phyloP scores from a whole-genome alignment of 345 rosid genomes.

The Eutrema japonicum region DNA sequence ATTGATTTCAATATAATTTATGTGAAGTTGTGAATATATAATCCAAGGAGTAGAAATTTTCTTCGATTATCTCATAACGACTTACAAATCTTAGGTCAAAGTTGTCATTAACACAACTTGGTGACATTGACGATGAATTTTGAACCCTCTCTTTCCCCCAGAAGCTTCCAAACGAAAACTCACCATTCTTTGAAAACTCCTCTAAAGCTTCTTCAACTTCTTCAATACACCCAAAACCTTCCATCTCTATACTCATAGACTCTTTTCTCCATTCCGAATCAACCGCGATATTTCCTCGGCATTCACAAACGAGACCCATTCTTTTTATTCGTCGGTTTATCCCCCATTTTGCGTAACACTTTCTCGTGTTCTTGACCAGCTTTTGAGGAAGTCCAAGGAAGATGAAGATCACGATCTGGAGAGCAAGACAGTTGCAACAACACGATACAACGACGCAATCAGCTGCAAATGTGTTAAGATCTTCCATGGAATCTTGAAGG shows the following conservation, averaged over 20 bases:
- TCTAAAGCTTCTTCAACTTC: conserved; percentile 65
- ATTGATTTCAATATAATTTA: background rate
- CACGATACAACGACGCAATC: conserved; percentile 80
- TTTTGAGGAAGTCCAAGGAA: conserved; percentile 62
- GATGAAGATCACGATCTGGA: conserved; percentile 63
- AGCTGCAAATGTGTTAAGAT: conserved; percentile 63
- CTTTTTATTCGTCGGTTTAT: conserved; percentile 39
- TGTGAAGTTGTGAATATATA: conserved; percentile 30
- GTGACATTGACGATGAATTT: conserved; percentile 38
- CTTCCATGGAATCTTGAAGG: conserved; percentile 58
- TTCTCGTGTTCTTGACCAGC: conserved; percentile 56
- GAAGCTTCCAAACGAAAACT: conserved; percentile 91
- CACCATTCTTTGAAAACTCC: conserved; percentile 60
- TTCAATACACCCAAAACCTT: conserved; percentile 52
- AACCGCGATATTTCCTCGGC: conserved; percentile 7
- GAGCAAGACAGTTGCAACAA: conserved; percentile 80
- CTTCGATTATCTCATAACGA: conserved; percentile 51
- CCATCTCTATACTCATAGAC: conserved; percentile 37
- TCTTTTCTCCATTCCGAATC: conserved; percentile 37
- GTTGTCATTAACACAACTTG: conserved; percentile 36
- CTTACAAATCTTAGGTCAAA: conserved; percentile 46
- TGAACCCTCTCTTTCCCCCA: conserved; percentile 59
- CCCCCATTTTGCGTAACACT: conserved; percentile 54
- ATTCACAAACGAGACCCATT: conserved; percentile 18
- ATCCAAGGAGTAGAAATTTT: conserved; percentile 42